Evolutionary conservation across 768 basidiomycete species (phyloP), one percentile per base, ranked within the genome.

Genomic region (Boletus speciosus): DNA sequence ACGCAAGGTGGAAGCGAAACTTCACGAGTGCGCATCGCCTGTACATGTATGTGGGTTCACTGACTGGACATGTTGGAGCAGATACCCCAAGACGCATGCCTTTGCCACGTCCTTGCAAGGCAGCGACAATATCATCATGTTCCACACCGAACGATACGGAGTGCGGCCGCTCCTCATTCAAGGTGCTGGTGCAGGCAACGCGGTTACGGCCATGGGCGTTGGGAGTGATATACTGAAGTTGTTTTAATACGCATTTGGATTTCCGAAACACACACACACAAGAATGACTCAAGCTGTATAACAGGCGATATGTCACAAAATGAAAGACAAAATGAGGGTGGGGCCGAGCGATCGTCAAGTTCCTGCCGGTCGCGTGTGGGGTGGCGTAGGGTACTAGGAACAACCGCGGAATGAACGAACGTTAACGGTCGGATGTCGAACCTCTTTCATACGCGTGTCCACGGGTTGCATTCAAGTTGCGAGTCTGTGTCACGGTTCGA

Each of bases 131-230:
- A 98, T 99, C 67, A 83, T 99, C 68, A 90, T 97, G 78, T 98
- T 98, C 82, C 89, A 93, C 67, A 98, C 96, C 0, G 85, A 90
- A 65, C 79, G 97, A 39, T 99, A 99, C 66, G 85, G 87, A 3
- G 81, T 86, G 8, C 75, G 93, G 39, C 96, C 97, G 1, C 75
- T 99, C 52, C 91, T 98, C 56, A 80, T 99, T 34, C 96, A 98
- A 65, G 97, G 97, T 47, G 87, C 95, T 1, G 97, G 97, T 3
- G 97, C 97, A 0, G 97, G 97, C n/a, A 93, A 93, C 1, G 93
- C 89, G 25, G 96, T 98, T 14, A 99, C 97, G 32, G 97, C 97
- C 0, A 98, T 98, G 93, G 97, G 97, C 8, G 94, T 98, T 15
- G 78, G 96, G 60, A 85, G 89, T 44, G 96, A 98, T 66, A 72